Conservation (phyloP, 768 basidiomycete species). For the Psilocybe cyanescens region DNA sequence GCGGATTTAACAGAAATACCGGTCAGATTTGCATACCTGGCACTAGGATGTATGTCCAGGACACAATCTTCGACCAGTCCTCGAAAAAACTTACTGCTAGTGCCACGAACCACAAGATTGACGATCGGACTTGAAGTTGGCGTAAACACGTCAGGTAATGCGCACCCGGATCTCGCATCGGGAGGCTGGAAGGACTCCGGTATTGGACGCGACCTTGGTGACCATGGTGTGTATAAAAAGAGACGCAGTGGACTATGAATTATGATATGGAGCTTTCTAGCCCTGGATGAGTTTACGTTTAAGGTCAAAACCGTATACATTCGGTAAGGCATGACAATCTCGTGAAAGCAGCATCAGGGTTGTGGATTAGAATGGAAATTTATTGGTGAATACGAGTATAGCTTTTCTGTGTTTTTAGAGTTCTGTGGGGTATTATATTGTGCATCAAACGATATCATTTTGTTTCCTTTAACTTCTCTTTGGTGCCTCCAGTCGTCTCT, state of each 20-base stretch:
- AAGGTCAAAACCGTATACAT: neutral
- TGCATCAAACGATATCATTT: neutral
- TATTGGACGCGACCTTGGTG: neutral
- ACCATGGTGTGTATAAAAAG: neutral
- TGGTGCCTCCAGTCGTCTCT: slow-evolving; percentile 18
- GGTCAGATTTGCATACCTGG: slow-evolving; percentile 9
- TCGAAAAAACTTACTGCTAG: neutral
- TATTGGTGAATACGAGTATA: too few species aligned
- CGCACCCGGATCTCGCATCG: neutral
- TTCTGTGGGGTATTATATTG: too few species aligned
- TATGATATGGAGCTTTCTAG: neutral
- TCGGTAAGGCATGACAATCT: neutral
- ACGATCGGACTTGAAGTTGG: slow-evolving; percentile 4
- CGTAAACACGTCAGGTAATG: neutral
- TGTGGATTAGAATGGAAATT: too few species aligned
- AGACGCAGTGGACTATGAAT: too few species aligned
- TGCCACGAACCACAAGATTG: neutral
- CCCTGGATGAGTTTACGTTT: neutral
- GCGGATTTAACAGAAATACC: neutral
- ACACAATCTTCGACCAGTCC: slow-evolving; percentile 8
- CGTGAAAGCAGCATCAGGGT: too few species aligned
- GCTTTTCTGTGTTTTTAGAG: too few species aligned
- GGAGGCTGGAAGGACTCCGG: neutral
- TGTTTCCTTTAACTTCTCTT: neutral
- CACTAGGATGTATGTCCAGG: slow-evolving; percentile 11